These are phyloP conservation scores for Oidium heveae DNA, from an alignment of 2,329 filamentous ascomycete genomes.

Conservation along the genomic window DNA sequence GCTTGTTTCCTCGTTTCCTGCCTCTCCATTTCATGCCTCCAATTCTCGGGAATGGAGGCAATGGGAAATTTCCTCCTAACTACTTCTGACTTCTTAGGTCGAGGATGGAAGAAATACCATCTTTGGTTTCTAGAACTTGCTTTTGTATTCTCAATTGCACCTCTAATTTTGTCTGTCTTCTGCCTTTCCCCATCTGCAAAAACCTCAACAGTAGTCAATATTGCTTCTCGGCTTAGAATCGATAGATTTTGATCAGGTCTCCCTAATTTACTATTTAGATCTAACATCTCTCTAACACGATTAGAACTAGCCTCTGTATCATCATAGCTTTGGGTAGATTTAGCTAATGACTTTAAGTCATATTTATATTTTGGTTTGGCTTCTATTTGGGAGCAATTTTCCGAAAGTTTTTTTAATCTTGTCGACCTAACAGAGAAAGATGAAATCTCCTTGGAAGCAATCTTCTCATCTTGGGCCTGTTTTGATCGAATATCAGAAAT, in stretches of 20 bases:
- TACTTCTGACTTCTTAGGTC: background rate
- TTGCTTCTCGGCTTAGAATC: slow-evolving; percentile 12
- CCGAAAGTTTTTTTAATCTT: slow-evolving; percentile 2
- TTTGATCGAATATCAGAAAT: slow-evolving; percentile 24
- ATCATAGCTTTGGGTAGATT: slow-evolving; percentile 31
- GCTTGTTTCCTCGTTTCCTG: slow-evolving; percentile 27
- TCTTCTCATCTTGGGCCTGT: background rate
- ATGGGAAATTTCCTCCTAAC: slow-evolving; percentile 10
- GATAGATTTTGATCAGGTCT: background rate
- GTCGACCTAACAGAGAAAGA: slow-evolving; percentile 3
- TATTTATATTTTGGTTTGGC: slow-evolving; percentile 32
- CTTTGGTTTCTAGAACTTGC: slow-evolving; percentile 24
- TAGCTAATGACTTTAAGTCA: slow-evolving; percentile 34
- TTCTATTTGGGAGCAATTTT: slow-evolving; percentile 21
- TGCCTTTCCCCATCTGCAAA: slow-evolving; percentile 20
- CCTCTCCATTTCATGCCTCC: slow-evolving; percentile 17
- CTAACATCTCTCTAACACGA: slow-evolving; percentile 12
- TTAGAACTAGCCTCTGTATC: slow-evolving; percentile 30
- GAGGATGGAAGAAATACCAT: slow-evolving; percentile 30
- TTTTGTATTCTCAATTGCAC: slow-evolving; percentile 34
- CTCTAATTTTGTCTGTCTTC: slow-evolving; percentile 20
- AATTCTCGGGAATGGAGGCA: slow-evolving; percentile 4
- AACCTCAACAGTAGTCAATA: slow-evolving; percentile 19
- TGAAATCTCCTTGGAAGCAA: background rate
- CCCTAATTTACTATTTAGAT: background rate